Conservation (phyloP, 768 basidiomycete species). For the Cyathus striatus region DNA sequence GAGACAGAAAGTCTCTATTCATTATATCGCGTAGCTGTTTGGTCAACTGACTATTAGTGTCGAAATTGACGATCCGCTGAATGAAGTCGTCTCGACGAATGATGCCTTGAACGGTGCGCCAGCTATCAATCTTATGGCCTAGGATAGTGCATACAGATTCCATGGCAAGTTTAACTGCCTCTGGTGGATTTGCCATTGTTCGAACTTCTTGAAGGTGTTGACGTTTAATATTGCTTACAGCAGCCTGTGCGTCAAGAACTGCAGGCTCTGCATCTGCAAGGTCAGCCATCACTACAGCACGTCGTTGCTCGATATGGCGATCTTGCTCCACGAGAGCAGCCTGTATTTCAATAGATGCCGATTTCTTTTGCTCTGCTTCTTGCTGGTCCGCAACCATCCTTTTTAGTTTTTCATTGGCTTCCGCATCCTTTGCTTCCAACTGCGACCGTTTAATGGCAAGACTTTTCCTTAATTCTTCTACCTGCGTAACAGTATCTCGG, state of each 20-base stretch:
- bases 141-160: constrained; percentile 96
- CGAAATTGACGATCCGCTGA: constrained; percentile 90
- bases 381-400: constrained; percentile 99
- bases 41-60: constrained; percentile 88
- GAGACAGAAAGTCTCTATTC: constrained; percentile 89
- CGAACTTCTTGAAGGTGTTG: constrained; percentile 96
- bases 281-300: constrained; percentile 87
- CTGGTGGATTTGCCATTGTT: constrained; percentile 97
- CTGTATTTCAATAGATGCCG: constrained; percentile 93
- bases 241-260: constrained; percentile 88
- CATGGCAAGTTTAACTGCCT: constrained; percentile 96
- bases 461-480: constrained; percentile 93
- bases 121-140: constrained; percentile 94
- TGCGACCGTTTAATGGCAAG: constrained; percentile 92
- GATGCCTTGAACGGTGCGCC: constrained; percentile 93
- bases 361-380: constrained; percentile 97
- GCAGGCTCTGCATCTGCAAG: constrained; percentile 98
- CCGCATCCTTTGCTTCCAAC: constrained; percentile 86
- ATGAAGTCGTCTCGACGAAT: constrained; percentile 98
- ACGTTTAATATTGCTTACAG: constrained; percentile 95
- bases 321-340: constrained; percentile 92
- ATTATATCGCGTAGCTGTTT: constrained; percentile 83
- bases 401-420: constrained; percentile 95
- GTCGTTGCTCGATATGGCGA: constrained; percentile 80
- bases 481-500: constrained; percentile 91